Conservation (phyloP, 75 land plant genomes). For the Ceratopteris richardii region DNA sequence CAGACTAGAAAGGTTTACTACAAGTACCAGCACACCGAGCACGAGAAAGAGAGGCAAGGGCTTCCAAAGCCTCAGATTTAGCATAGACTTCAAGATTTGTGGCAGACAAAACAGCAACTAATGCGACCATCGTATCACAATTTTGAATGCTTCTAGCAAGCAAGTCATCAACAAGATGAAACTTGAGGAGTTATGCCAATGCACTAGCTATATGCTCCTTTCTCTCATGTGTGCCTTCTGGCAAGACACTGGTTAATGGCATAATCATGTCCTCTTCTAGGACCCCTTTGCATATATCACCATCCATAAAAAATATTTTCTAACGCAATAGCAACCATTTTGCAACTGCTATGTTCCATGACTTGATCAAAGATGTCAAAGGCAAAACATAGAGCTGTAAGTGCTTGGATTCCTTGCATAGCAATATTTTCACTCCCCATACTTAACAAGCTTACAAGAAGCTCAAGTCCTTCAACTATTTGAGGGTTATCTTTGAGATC, state of each 20-base stretch:
- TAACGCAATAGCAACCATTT: slow-evolving; percentile 69
- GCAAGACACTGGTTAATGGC: slow-evolving; percentile 72
- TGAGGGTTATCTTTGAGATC: slow-evolving; percentile 81
- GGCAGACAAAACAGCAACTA: slow-evolving; percentile 62
- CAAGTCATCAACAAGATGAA: slow-evolving; percentile 43
- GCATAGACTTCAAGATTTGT: slow-evolving; percentile 40
- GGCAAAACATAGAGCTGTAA: slow-evolving; percentile 77
- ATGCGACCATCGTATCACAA: slow-evolving; percentile 77
- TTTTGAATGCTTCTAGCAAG: slow-evolving; percentile 66
- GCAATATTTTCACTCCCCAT: slow-evolving; percentile 56
- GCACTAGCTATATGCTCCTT: slow-evolving; percentile 89
- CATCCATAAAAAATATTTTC: slow-evolving; percentile 79
- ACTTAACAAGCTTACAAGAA: slow-evolving; percentile 54
- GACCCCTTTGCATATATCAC: slow-evolving; percentile 53
- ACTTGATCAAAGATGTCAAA: slow-evolving; percentile 57
- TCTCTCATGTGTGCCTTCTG: slow-evolving; percentile 66
- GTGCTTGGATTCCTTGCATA: slow-evolving; percentile 60
- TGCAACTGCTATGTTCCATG: slow-evolving; percentile 55
- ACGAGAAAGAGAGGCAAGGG: slow-evolving; percentile 70
- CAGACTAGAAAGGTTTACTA: slow-evolving; percentile 65
- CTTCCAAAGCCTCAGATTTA: slow-evolving; percentile 80
- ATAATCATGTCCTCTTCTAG: slow-evolving; percentile 70
- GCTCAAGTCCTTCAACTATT: too few relatives aligned
- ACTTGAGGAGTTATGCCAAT: slow-evolving; percentile 60
- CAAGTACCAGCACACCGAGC: slow-evolving; percentile 37